Base-by-base conservation (phyloP, 1,284 basidiomycete species). In the Cronartium quercuum region DNA sequence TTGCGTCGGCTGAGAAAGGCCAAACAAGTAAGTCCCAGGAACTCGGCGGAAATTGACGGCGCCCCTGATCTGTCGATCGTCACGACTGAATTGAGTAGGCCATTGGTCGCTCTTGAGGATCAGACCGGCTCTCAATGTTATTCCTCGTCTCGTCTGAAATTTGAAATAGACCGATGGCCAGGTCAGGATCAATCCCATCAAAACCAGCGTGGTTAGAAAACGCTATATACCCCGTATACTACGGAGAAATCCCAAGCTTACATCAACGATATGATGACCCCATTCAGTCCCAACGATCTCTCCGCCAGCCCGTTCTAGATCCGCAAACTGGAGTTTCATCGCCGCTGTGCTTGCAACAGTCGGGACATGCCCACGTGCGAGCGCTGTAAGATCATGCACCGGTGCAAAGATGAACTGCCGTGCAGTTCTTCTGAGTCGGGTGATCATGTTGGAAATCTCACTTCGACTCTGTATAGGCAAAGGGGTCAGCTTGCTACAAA, bases 21-120 rank as follows among this genome's bases (percentile, higher is more conserved):
- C 92, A 78, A 92, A 98, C 64, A 98, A 90, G 67, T 89, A 89
- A n/a, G 89, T 90, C 3, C 86, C 86, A 0, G 89, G 87, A 38
- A 98, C 88, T 76, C 90, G 89, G 69, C 95, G 87, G 85, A 98
- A 98, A 81, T 98, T 98, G 82, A 93, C 90, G 1, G 92, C 93
- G 9, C 96, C 96, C 0, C 92, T 89, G 61, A 98, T 79, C 7
- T 71, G 51, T 41, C 67, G 47, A 38, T 70, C 75, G 57, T 65
- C 68, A 42, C 67, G 35, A 65, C 86, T 83, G 47, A 88, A 88
- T 80, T 92, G 88, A 21, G 87, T 85, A 35, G 89, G 83, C 94
- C 94, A 96, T 80, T 91, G 88, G 81, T 96, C 94, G 13, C 91
- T 92, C 84, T 97, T 97, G 63, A 79, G 71, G n/a, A 76, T 83